Base-by-base conservation (phyloP, 1,139 yeast genomes). In the Groenewaldozyma sp. region DNA sequence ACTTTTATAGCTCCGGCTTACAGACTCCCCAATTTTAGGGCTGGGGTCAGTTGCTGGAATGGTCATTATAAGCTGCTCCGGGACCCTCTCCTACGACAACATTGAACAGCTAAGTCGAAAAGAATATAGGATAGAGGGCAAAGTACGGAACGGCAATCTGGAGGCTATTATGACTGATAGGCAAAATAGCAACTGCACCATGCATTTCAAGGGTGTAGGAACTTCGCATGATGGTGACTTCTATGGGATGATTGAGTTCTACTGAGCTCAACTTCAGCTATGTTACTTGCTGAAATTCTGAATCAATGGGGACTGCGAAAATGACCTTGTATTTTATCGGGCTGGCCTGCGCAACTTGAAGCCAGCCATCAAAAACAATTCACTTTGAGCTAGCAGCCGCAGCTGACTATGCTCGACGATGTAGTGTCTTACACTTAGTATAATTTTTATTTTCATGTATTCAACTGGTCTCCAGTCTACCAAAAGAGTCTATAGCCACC, bases 61-160 rank as follows among this genome's bases (percentile, higher is more conserved):
- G 7, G 18, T 18, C 11, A 22, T n/a, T 3, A n/a, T 9, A 4
- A 29, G 40, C 11, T 53, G 44, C 35, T 31, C 44, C 6, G 60
- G 60, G 13, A 45, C 47, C 14, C 43, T 56, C 6, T 49, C 49
- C 40, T 56, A 47, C 42, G 51, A 52, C 33, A 45, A 47, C 26
- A 41, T 52, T 24, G 51, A 49, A 31, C 55, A 55, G 35, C 40
- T 56, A 38, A 41, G 48, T 14, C 47, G 46, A 31, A 47, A 46
- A 31, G 46, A 48, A 39, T 54, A 53, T 41, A 45, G 46, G 24
- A 33, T 52, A 13, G 46, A 50, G 22, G 50, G 55, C 34, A 38
- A 47, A 21, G 39, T 45, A 6, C 48, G 45, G 13, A 42, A 49
- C n/a, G 31, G 34, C 5, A 37, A 27, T 7, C 39, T 49, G 16